Conservation (phyloP, 768 basidiomycete species). For the Rhizopogon vinicolor region DNA sequence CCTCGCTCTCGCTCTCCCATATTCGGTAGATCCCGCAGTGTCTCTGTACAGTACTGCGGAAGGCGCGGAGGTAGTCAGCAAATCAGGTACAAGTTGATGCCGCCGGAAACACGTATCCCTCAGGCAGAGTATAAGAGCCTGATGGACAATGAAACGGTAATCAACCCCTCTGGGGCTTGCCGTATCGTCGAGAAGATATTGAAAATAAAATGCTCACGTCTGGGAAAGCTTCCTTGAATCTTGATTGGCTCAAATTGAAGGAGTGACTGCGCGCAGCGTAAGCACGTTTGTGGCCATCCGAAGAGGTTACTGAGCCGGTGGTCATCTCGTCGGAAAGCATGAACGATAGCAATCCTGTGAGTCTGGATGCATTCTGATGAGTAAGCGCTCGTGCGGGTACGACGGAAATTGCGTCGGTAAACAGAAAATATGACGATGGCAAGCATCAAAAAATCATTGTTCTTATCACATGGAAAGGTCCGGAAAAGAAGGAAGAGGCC, state of each 20-base stretch:
- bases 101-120: slow-evolving; percentile 12
- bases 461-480: slow-evolving; percentile 6
- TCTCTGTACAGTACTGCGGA: slow-evolving; percentile 63
- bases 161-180: slow-evolving; percentile 17
- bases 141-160: slow-evolving; percentile 11
- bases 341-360: slow-evolving; percentile 91
- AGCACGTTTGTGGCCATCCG: slow-evolving; percentile 69
- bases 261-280: slow-evolving; percentile 79
- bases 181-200: slow-evolving; percentile 7
- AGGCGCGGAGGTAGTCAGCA: slow-evolving; percentile 14
- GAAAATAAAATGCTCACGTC: slow-evolving; percentile 54
- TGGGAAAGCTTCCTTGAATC: slow-evolving; percentile 86
- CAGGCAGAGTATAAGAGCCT: slow-evolving; percentile 3
- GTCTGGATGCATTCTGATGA: slow-evolving; percentile 37
- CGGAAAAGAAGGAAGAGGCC: slow-evolving; percentile 4
- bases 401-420: background rate
- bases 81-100: slow-evolving; percentile 8
- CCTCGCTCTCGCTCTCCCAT: slow-evolving; percentile 85
- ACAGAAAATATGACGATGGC: background rate
- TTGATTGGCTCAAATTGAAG: slow-evolving; percentile 77
- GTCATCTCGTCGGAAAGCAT: slow-evolving; percentile 98
- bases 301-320: slow-evolving; percentile 83
- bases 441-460: slow-evolving; percentile 2
- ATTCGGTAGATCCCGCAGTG: slow-evolving; percentile 77
- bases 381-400: slow-evolving; percentile 1